Evolutionary conservation across 345 rosid genomes (phyloP).

Genomic region (Eutrema japonicum): DNA sequence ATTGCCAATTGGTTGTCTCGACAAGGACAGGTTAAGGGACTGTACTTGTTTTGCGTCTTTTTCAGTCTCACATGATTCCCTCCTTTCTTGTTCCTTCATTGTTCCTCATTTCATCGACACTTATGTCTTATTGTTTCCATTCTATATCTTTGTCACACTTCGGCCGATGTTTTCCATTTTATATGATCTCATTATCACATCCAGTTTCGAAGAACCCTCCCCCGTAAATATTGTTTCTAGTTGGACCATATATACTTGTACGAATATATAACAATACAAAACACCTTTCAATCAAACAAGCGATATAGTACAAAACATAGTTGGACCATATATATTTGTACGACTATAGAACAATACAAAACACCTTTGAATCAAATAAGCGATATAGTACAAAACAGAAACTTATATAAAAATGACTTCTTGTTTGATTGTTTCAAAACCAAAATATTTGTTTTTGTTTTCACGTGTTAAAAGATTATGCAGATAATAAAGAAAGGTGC

Average conservation of each 20-base stretch:
- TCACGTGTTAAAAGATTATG: background rate
- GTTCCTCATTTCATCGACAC: conserved; percentile 43
- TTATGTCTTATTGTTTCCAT: conserved; percentile 38
- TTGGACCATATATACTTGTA: conserved; percentile 23
- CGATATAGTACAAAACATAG: conserved; percentile 22
- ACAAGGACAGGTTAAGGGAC: conserved; percentile 43
- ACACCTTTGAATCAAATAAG: background rate
- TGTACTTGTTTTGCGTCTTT: conserved; percentile 39
- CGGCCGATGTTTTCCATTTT: conserved; percentile 15
- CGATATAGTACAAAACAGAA: conserved; percentile 18
- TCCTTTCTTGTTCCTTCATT: conserved; percentile 42
- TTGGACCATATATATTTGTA: conserved; percentile 23
- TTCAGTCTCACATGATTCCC: conserved; percentile 45
- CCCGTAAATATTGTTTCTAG: conserved; percentile 34
- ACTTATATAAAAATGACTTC: background rate
- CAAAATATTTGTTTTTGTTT: background rate
- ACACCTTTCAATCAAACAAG: background rate
- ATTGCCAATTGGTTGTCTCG: conserved; percentile 35
- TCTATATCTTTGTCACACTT: conserved; percentile 37
- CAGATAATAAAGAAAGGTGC: too few relatives aligned
- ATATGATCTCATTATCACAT: conserved; percentile 11
- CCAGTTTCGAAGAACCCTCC: conserved; percentile 4
- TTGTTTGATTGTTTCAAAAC: background rate
- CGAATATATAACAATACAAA: conserved; percentile 1
- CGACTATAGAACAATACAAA: conserved; percentile 1